Conservation (phyloP, 2,329 filamentous ascomycete species). For the Claviceps paspali region DNA sequence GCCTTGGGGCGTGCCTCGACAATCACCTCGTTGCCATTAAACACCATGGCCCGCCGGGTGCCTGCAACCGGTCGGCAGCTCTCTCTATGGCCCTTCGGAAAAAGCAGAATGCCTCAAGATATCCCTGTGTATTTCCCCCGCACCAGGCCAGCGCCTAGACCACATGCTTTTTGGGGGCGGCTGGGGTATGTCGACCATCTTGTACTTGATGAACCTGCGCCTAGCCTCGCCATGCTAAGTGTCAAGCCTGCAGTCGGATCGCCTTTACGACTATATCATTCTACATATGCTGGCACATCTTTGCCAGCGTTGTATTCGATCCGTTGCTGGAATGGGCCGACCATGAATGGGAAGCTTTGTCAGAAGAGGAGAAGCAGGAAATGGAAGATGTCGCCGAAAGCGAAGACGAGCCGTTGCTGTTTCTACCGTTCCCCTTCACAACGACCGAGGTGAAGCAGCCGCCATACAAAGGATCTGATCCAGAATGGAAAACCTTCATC, state of each 20-base stretch:
- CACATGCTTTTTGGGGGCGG: slow-evolving; percentile 3
- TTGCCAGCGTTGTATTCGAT: slow-evolving; percentile 29
- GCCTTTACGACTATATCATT: slow-evolving; percentile 18
- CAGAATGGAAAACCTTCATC: slow-evolving; percentile 48
- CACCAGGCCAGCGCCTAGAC: slow-evolving; percentile 1
- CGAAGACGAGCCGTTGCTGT: slow-evolving; percentile 30
- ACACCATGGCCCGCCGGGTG: slow-evolving; percentile 7
- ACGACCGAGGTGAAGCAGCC: slow-evolving; percentile 30
- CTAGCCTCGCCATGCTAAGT: neutral
- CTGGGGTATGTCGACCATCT: slow-evolving; percentile 3
- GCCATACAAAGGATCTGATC: slow-evolving; percentile 40
- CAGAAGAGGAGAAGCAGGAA: slow-evolving; percentile 27
- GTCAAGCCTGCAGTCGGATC: slow-evolving; percentile 10
- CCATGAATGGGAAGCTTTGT: slow-evolving; percentile 25
- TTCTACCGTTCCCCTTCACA: slow-evolving; percentile 48
- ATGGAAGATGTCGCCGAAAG: slow-evolving; percentile 26
- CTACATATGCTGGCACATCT: slow-evolving; percentile 27
- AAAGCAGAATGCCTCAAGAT: slow-evolving; percentile 8
- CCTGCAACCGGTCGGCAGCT: slow-evolving; percentile 11
- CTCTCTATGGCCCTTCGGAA: slow-evolving; percentile 20
- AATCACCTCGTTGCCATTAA: slow-evolving; percentile 9
- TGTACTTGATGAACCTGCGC: neutral
- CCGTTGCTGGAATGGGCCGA: slow-evolving; percentile 28
- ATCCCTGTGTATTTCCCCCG: slow-evolving; percentile 21
- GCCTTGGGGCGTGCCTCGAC: slow-evolving; percentile 10